phyloP scores from a whole-genome alignment of 1,284 basidiomycete genomes.

The Ceratobasidium papillatum region DNA sequence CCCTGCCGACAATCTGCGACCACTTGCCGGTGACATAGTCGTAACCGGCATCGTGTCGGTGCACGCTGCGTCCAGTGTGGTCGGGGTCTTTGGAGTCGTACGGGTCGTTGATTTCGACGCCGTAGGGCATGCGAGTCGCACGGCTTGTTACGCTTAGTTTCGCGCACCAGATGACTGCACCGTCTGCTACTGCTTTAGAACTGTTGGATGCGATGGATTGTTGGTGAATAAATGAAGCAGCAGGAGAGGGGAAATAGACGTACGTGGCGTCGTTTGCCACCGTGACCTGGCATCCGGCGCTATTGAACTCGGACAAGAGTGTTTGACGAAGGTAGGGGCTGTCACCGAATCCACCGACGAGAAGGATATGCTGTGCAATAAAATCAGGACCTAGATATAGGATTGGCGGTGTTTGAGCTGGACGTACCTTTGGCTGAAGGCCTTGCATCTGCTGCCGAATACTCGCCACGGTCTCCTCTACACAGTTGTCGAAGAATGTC shows the following conservation, averaged over 20 bases:
- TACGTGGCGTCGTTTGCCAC: constrained; percentile 40
- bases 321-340: constrained; percentile 13
- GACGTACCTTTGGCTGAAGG: constrained; percentile 9
- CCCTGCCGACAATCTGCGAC: constrained; percentile 39
- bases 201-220: background rate
- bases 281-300: constrained; percentile 5
- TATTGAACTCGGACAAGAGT: background rate
- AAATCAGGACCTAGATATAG: background rate
- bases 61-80: constrained; percentile 15
- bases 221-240: background rate
- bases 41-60: constrained; percentile 37
- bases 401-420: background rate
- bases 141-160: constrained; percentile 33
- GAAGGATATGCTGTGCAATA: constrained; percentile 6
- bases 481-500: constrained; percentile 37
- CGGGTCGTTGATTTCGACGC: constrained; percentile 30
- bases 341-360: constrained; percentile 30
- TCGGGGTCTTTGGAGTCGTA: constrained; percentile 18
- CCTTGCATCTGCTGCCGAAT: constrained; percentile 32
- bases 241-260: background rate
- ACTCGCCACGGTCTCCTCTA: constrained; percentile 18
- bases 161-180: constrained; percentile 41
- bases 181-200: constrained; percentile 39
- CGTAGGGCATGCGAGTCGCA: constrained; percentile 31
- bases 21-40: constrained; percentile 40